Percentiles rank a stretch among this genome's conserved stretches.
These are phyloP conservation scores for Penicillium parvum DNA, from an alignment of 495 filamentous ascomycete species.

Conservation along the genomic window DNA sequence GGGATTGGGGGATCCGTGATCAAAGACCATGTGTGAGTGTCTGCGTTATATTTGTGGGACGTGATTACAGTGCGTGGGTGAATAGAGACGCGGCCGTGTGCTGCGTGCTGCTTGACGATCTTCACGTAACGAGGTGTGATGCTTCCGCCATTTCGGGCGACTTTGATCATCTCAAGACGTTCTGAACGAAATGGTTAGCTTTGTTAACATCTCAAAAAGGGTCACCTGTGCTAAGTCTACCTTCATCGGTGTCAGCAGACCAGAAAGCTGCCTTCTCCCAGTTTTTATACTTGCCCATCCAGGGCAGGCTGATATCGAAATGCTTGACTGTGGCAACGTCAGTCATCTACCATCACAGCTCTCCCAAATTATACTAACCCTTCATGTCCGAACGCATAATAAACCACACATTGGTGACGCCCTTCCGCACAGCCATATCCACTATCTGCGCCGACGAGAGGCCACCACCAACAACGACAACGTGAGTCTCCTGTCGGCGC, in stretches of 20 bases:
- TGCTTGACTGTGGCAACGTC: slow-evolving; percentile 44
- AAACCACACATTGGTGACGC: slow-evolving; percentile 52
- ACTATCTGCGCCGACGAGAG: slow-evolving; percentile 58
- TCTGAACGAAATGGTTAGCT: slow-evolving; percentile 26
- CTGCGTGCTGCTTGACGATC: slow-evolving; percentile 47
- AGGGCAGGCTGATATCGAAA: slow-evolving; percentile 58
- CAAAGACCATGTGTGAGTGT: slow-evolving; percentile 46
- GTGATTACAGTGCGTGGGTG: slow-evolving; percentile 47
- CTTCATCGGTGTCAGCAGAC: slow-evolving; percentile 54
- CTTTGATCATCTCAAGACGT: slow-evolving; percentile 51
- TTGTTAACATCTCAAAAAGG: neutral
- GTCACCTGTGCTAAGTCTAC: too few species aligned
- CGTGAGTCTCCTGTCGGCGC: slow-evolving; percentile 40
- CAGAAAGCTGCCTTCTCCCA: slow-evolving; percentile 59
- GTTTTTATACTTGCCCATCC: slow-evolving; percentile 67
- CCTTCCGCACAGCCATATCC: slow-evolving; percentile 50
- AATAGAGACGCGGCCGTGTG: slow-evolving; percentile 40
- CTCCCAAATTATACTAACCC: slow-evolving; percentile 18
- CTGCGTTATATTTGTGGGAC: slow-evolving; percentile 28
- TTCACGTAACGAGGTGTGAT: slow-evolving; percentile 56
- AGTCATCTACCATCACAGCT: too few species aligned
- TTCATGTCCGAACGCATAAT: slow-evolving; percentile 55
- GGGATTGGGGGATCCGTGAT: slow-evolving; percentile 45
- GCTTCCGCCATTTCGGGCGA: slow-evolving; percentile 57
- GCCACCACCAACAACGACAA: slow-evolving; percentile 59